Conservation (phyloP, 345 rosid genomes). For the Bruguiera parviflora region DNA sequence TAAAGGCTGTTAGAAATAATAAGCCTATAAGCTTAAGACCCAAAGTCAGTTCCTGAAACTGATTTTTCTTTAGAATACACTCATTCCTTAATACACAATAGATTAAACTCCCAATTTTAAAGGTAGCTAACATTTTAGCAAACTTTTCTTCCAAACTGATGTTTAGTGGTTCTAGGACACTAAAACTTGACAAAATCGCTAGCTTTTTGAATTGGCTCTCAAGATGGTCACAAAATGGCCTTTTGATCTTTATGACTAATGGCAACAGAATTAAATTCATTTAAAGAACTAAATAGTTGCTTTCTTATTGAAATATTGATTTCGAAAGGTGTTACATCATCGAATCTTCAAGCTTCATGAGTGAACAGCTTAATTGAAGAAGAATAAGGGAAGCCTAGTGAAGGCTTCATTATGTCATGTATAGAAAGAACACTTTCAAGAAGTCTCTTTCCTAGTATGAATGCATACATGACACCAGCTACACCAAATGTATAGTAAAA, state of each 20-base stretch:
- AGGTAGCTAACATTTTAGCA: constrained; percentile 9
- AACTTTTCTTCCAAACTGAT: constrained; percentile 22
- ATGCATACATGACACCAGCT: constrained; percentile 20
- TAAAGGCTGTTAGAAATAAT: constrained; percentile 37
- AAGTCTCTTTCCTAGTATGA: constrained; percentile 20
- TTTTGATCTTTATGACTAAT: constrained; percentile 38
- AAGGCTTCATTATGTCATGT: constrained; percentile 28
- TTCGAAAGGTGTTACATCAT: constrained; percentile 7
- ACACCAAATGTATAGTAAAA: constrained; percentile 17
- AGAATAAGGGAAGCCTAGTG: constrained; percentile 25
- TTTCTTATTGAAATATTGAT: constrained; percentile 18
- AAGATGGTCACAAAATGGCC: constrained; percentile 27
- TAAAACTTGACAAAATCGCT: constrained; percentile 35
- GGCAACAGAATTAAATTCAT: constrained; percentile 26
- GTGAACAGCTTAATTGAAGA: constrained; percentile 26
- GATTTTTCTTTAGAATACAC: constrained; percentile 20
- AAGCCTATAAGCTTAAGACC: constrained; percentile 32
- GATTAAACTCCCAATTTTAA: constrained; percentile 15
- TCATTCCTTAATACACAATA: constrained; percentile 45
- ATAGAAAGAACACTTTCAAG: constrained; percentile 8
- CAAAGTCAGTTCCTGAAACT: constrained; percentile 33
- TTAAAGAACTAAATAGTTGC: constrained; percentile 5
- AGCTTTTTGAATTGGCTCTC: constrained; percentile 29
- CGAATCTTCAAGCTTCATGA: constrained; percentile 28
- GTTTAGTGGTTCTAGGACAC: constrained; percentile 22